These are phyloP conservation scores for Exophiala bonariae DNA, from an alignment of 2,329 filamentous ascomycete genomes.

Conservation along the genomic window DNA sequence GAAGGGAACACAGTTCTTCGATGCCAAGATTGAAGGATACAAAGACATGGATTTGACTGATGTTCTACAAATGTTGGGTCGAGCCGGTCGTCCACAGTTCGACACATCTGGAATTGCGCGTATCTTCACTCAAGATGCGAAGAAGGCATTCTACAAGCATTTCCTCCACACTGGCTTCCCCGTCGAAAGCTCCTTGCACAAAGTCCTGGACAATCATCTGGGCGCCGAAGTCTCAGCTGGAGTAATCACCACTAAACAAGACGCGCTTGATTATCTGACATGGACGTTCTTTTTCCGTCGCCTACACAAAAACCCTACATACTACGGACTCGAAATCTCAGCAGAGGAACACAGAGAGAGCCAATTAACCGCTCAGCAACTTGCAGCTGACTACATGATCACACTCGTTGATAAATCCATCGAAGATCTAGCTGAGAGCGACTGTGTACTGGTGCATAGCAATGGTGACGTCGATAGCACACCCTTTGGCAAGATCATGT, in stretches of 20 bases:
- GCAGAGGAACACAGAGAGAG: constrained; percentile 77
- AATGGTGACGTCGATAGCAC: constrained; percentile 91
- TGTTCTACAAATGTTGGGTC: constrained; percentile 95
- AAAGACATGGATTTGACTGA: constrained; percentile 99
- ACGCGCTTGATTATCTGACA: constrained; percentile 93
- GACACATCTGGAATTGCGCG: constrained; percentile 93
- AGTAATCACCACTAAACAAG: constrained; percentile 91
- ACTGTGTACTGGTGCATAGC: constrained; percentile 77
- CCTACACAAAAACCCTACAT: constrained; percentile 96
- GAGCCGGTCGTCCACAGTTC: constrained; percentile 93
- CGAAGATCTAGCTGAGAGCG: constrained; percentile 75
- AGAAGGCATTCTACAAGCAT: constrained; percentile 99
- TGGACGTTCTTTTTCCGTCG: constrained; percentile 99
- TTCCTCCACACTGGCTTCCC: constrained; percentile 98
- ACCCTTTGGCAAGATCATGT: constrained; percentile 96
- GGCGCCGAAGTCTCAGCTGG: constrained; percentile 91
- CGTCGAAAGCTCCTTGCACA: constrained; percentile 93
- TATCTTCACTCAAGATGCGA: constrained; percentile 95
- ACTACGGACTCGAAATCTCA: constrained; percentile 92
- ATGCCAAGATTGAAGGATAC: constrained; percentile 96
- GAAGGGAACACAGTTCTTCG: constrained; percentile 97
- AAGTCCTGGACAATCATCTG: constrained; percentile 94
- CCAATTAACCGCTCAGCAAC: constrained; percentile 76
- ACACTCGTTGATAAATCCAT: constrained; percentile 87
- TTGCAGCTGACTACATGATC: constrained; percentile 94